Percentiles rank a stretch among this genome's conserved stretches.
Conservation (phyloP, 306 rosid genomes). For the peach (Prunus persica) region DNA sequence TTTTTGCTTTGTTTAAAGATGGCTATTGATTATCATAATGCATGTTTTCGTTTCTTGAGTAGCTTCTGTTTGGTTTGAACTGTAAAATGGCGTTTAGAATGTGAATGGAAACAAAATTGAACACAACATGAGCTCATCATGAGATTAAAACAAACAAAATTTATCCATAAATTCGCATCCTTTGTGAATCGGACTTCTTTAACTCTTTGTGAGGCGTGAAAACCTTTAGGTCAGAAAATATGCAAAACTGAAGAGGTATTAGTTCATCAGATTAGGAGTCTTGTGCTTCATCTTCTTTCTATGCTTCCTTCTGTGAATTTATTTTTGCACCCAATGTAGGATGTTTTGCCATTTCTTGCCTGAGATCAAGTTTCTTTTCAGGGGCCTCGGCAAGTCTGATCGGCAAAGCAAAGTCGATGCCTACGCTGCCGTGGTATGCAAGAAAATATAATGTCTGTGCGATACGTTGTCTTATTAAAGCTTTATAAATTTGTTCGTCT, state of each 20-base stretch:
- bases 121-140: too few relatives aligned
- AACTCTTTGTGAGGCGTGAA: too few relatives aligned
- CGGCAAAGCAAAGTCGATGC: slow-evolving; percentile 42
- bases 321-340: neutral
- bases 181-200: too few relatives aligned
- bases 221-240: neutral
- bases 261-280: too few relatives aligned
- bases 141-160: too few relatives aligned
- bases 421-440: slow-evolving; percentile 50
- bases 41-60: neutral
- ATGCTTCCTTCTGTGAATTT: too few relatives aligned
- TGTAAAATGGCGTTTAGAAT: neutral
- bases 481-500: neutral
- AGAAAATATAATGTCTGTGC: neutral
- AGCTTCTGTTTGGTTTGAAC: neutral
- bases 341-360: neutral
- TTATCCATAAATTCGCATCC: too few relatives aligned
- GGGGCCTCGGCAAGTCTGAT: slow-evolving; percentile 41
- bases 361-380: slow-evolving; percentile 15
- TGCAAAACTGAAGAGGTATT: too few relatives aligned
- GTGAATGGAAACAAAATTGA: neutral
- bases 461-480: too few relatives aligned
- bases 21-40: neutral
- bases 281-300: too few relatives aligned
- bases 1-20: neutral